Conservation (phyloP, 495 filamentous ascomycete genomes). For the Xylaria venustula region DNA sequence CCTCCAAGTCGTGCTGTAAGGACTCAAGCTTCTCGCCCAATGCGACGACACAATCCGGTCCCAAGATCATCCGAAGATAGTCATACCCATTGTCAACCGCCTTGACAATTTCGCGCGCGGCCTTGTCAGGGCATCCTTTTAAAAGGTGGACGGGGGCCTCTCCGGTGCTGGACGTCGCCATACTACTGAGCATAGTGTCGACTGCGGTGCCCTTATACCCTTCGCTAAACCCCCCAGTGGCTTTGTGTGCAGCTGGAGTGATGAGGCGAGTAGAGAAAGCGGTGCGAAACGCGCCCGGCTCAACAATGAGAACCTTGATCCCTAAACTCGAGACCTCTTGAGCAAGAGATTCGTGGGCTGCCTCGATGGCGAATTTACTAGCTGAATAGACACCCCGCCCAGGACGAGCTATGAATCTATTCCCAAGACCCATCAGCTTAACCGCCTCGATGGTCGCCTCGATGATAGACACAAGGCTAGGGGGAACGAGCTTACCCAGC, state of each 20-base stretch:
- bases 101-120: constrained; percentile 40
- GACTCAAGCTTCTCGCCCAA: constrained; percentile 2
- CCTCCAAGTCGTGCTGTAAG: constrained; percentile 1
- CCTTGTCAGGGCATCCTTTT: constrained; percentile 41
- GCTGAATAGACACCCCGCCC: constrained; percentile 39
- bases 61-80: constrained; percentile 13
- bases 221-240: constrained; percentile 11
- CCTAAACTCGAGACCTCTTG: constrained; percentile 42
- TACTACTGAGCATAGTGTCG: constrained; percentile 10
- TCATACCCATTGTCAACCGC: constrained; percentile 12
- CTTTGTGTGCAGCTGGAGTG: constrained; percentile 23
- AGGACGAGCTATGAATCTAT: constrained; percentile 6
- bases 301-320: constrained; percentile 43
- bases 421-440: neutral
- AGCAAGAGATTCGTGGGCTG: constrained; percentile 36
- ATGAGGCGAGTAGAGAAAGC: constrained; percentile 19
- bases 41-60: neutral
- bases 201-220: constrained; percentile 17
- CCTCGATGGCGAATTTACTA: constrained; percentile 44
- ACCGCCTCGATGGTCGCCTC: neutral
- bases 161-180: neutral
- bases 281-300: constrained; percentile 46
- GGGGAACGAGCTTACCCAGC: constrained; percentile 35
- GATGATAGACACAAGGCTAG: constrained; percentile 19
- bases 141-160: neutral